Base-by-base conservation (phyloP, 805 yeast genomes). In the Brettanomyces anomalus region DNA sequence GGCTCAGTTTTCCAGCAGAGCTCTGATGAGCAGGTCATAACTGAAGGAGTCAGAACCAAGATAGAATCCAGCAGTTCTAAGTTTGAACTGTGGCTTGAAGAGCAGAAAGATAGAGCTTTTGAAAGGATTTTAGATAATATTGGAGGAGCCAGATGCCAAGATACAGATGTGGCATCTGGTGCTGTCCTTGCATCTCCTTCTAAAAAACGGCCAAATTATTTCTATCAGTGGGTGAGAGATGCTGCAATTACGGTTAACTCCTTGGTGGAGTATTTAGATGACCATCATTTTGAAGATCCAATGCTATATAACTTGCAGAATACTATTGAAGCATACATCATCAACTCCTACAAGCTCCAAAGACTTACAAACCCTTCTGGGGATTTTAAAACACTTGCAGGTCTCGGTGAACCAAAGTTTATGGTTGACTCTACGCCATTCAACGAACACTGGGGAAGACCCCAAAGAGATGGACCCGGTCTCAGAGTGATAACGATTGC, bases 381-480 rank as follows among this genome's bases (percentile, higher is more conserved):
- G 0, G 56, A 60, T 2, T 76, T 76, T 49, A 60, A 65, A 10
- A 67, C 67, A 45, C 65, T 72, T 38, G 61, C 62, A 7, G 87
- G 85, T 2, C 67, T 89, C 30, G 97, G 97, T 2, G 97, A 90
- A 58, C 97, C 97, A 6, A 90, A 90, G 60, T 90, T 83, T 56
- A 59, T 71, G 57, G 76, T 79, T 4, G 74, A 86, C 56, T 80
- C 82, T 19, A 53, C 76, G 0, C 68, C 84, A 1, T 90, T 83
- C 53, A 59, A 60, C 5, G 79, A 66, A 2, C 58, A 66, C 31
- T 90, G 97, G 97, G 97, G 97, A 2, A 70, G 97, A 51, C 97
- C 97, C 1, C 97, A 90, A 62, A 74, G 87, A 46, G 97, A 90
- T 60, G 97, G 97, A 0, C 96, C 97, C 1, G 89, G 94, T 1